Percentiles rank a stretch among this genome's conserved stretches.
phyloP scores from a whole-genome alignment of 495 filamentous ascomycete genomes.

The Parachaetomium inaequale region DNA sequence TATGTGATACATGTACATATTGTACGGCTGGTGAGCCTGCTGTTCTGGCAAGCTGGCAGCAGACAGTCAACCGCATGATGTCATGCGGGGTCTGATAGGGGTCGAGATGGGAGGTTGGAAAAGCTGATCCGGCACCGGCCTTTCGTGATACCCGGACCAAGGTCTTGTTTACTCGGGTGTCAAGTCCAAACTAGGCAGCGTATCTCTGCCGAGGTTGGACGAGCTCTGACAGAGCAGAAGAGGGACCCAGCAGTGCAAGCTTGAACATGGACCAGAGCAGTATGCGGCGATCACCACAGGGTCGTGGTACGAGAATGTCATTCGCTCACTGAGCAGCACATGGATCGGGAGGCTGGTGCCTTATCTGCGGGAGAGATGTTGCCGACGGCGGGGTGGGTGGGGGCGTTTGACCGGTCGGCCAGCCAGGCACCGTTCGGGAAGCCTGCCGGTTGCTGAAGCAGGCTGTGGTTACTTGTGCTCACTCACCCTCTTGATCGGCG shows the following conservation, averaged over 20 bases:
- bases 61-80: not conserved
- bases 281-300: not conserved
- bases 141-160: not conserved
- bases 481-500: too few species aligned
- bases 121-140: not conserved
- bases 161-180: not conserved
- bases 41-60: not conserved
- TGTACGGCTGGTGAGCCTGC: too few species aligned
- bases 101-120: not conserved
- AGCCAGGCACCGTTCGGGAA: too few species aligned
- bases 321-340: not conserved
- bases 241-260: too few species aligned
- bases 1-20: too few species aligned
- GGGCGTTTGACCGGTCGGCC: not conserved
- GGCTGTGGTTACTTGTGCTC: too few species aligned
- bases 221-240: too few species aligned
- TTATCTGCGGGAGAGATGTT: not conserved
- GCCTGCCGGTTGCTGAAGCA: too few species aligned
- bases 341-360: not conserved
- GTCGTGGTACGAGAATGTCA: not conserved
- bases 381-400: constrained; percentile 5
- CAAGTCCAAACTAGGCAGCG: not conserved
- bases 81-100: not conserved
- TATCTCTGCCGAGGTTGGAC: too few species aligned
- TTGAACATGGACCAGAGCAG: not conserved